These are phyloP conservation scores for Zasmidium cellare DNA, from an alignment of 2,329 filamentous ascomycete genomes.

Conservation along the genomic window DNA sequence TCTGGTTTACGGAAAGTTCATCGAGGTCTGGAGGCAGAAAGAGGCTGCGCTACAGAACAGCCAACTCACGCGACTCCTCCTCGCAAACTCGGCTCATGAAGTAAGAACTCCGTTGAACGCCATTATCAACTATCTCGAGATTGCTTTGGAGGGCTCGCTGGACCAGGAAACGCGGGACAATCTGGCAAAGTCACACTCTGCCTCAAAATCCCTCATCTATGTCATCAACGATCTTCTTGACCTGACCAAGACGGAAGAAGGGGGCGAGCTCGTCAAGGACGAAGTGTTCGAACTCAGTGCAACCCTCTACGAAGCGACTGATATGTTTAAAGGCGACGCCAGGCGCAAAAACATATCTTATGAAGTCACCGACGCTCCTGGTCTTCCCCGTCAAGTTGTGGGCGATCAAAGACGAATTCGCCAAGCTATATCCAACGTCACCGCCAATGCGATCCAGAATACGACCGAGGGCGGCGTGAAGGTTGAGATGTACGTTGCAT, in stretches of 20 bases:
- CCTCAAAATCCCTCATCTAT: constrained; percentile 88
- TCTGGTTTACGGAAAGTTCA: constrained; percentile 85
- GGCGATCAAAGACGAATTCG: constrained; percentile 80
- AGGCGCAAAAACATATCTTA: constrained; percentile 74
- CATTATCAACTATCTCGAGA: constrained; percentile 93
- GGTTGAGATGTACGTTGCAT: constrained; percentile 67
- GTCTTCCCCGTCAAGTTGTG: constrained; percentile 68
- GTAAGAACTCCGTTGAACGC: constrained; percentile 88
- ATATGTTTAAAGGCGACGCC: constrained; percentile 72
- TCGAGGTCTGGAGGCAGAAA: constrained; percentile 90
- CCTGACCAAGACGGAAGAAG: constrained; percentile 83
- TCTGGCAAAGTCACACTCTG: constrained; percentile 79
- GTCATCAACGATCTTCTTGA: constrained; percentile 92
- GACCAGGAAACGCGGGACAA: constrained; percentile 85
- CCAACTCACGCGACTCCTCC: constrained; percentile 72
- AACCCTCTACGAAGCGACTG: constrained; percentile 75
- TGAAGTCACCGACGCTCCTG: constrained; percentile 65
- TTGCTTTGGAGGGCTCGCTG: constrained; percentile 77
- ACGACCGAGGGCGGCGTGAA: constrained; percentile 67
- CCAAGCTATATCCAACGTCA: constrained; percentile 79
- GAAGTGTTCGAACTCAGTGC: constrained; percentile 72
- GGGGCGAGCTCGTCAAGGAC: constrained; percentile 74
- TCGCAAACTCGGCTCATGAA: constrained; percentile 89
- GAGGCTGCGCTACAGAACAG: constrained; percentile 80
- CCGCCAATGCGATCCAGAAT: constrained; percentile 80